Evolutionary conservation across 257 asterid species (phyloP), one percentile per base, ranked within the genome.

Genomic region (Gentiana macrophylla): DNA sequence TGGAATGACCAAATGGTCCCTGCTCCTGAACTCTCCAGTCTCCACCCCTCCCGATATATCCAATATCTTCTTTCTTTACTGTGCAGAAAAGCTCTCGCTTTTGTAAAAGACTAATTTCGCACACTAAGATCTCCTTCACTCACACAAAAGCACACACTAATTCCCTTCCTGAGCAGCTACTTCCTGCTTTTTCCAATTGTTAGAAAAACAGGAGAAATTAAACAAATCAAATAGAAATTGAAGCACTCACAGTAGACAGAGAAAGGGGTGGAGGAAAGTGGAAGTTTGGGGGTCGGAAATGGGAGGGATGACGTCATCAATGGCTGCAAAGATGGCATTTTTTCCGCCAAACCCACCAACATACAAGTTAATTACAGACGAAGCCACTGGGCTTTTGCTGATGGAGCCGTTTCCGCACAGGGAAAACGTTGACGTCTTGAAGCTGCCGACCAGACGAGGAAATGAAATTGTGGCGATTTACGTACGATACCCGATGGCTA

Each of bases 231-330:
- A 50, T 3, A 47, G 6, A 6, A 35, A 12, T 8, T 33, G 12
- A 36, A 46, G 52, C 63, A 3, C 56, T 4, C 63, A 3, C 60
- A 37, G 24, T 60, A 32, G 56, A 61, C 60, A 67, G 35, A 66
- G 66, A 33, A 55, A 24, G 12, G 63, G 50, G 49, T 52, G 59
- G 24, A 43, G 15, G 45, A 45, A 12, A 8, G 52, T 57, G 13
- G 52, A 50, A 34, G 54, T 24, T 24, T 24, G 41, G 13, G 66
- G 69, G 46, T 41, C 46, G 48, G 57, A 47, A 50, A 83, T 86
- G 95, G 97, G 95, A 60, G 95, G 97, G 68, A 83, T 89, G 85
- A 89, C 94, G 76, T 89, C 97, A 59, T 86, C 95, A 55, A 89
- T 89, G 97, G 97, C 97, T 45, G 97, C 97, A 55, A 89, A 83